Base-by-base conservation (phyloP, 2,329 filamentous ascomycete genomes). In the Colletotrichum karsti region DNA sequence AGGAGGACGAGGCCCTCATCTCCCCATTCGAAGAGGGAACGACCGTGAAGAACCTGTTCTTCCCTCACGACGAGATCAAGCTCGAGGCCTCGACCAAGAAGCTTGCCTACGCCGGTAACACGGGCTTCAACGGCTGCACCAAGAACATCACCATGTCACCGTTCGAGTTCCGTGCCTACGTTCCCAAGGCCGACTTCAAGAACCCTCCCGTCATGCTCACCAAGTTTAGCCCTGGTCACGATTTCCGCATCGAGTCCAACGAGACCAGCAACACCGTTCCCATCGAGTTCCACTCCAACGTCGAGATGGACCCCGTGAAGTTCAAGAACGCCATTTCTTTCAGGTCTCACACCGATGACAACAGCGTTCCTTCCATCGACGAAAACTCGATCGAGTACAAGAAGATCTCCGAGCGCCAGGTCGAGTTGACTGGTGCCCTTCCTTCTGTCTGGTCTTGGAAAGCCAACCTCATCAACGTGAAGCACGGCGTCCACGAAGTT, bases 21-120 rank as follows among this genome's bases (percentile, higher is more conserved):
- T 79, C 89, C 9, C 87, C 89, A 0, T 92, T 88, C 64, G 78
- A 78, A 4, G 84, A 77, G 2, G 85, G 83, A 7, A 87, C 83
- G 1, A 86, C 81, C 0, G 88, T 92, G 65, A 88, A 87, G 74
- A 91, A 90, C 72, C 74, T 92, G 8, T 90, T 92, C 74, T 88
- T 86, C 72, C 88, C 89, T 0, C 89, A 87, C 72, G 87, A 90
- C 33, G 83, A 88, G 70, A 78, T 85, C 61, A 82, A 77, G 2
- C 77, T 91, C 20, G 80, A 81, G 55, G 73, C 76, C 1, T 85
- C 86, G 2, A 74, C 80, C 2, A 75, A 80, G 5, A 79, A 78
- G 37, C 80, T 88, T 33, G 80, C 80, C n/a, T 79, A 87, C 48
- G 82, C 84, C 63, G 80, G 80, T 3, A 84, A 84, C 2, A 79